Percentiles rank a stretch among this genome's conserved stretches.
These are phyloP conservation scores for Gossypium davidsonii DNA, from an alignment of 441 rosid species.

Conservation along the genomic window DNA sequence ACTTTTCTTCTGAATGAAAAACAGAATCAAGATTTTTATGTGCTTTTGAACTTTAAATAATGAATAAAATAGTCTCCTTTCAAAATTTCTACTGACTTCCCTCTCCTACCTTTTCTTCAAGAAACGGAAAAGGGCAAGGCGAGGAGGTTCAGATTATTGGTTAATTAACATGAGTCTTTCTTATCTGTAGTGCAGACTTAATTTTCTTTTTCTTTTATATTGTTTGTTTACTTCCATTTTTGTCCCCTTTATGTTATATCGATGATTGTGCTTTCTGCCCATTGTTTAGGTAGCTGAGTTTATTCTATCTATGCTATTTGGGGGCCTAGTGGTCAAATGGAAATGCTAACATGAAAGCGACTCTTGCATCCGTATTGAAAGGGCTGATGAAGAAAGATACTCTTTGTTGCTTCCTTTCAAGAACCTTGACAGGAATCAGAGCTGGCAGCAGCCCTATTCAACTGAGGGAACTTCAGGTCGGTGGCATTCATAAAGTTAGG, in stretches of 20 bases:
- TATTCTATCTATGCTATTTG: not conserved
- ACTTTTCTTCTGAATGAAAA: not conserved
- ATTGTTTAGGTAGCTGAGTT: not conserved
- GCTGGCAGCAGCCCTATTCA: not conserved
- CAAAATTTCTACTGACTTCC: not conserved
- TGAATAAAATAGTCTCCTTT: not conserved
- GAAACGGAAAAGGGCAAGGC: not conserved
- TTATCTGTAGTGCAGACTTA: not conserved
- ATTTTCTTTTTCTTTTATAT: not conserved
- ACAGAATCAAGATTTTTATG: not conserved
- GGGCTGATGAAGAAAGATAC: not conserved
- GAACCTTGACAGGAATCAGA: not conserved
- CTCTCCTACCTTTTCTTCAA: not conserved
- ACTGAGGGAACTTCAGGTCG: too few relatives aligned
- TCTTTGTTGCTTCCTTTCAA: not conserved
- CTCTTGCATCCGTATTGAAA: not conserved
- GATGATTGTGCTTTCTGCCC: not conserved
- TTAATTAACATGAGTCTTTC: not conserved
- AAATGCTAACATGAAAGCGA: not conserved
- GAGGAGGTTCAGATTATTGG: not conserved
- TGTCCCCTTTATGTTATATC: not conserved
- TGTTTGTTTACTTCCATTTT: not conserved
- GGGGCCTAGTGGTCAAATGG: not conserved
- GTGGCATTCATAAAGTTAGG: too few relatives aligned
- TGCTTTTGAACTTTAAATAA: not conserved